These are phyloP conservation scores for Celoporthe dispersa DNA, from an alignment of 2,329 filamentous ascomycete species.

Conservation along the genomic window DNA sequence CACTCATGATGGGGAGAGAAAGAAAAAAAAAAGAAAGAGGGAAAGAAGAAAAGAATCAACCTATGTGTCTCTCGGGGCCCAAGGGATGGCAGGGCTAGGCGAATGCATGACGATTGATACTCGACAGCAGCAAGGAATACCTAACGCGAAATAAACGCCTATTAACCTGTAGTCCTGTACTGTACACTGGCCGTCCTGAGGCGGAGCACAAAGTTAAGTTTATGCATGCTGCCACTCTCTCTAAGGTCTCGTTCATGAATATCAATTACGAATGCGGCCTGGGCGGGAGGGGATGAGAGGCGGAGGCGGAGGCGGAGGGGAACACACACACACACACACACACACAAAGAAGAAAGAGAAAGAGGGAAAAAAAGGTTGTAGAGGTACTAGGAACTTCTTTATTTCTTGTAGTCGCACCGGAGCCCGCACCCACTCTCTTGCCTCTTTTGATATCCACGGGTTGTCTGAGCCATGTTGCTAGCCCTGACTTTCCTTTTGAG, in stretches of 20 bases:
- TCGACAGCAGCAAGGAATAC: not conserved
- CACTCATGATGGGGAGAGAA: not conserved
- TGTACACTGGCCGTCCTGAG: not conserved
- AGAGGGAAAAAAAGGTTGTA: no score
- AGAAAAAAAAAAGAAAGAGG: no score
- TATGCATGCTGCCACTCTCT: not conserved
- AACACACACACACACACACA: not conserved
- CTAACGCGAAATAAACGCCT: not conserved
- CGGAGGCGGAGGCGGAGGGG: no score
- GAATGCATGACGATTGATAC: not conserved
- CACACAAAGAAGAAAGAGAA: no score
- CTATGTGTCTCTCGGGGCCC: not conserved
- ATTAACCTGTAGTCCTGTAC: no score
- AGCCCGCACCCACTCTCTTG: conserved; percentile 14
- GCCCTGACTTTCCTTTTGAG: conserved; percentile 26
- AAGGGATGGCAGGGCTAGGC: not conserved
- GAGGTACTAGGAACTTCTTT: conserved; percentile 11
- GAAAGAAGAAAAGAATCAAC: no score
- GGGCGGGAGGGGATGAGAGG: no score
- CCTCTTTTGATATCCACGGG: conserved; percentile 25
- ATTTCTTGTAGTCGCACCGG: conserved; percentile 17
- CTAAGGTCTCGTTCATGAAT: not conserved
- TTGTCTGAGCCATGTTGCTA: conserved; percentile 23
- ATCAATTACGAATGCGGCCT: not conserved
- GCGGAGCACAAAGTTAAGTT: not conserved